Evolutionary conservation across 2,329 filamentous ascomycete genomes (phyloP), one percentile per base, ranked within the genome.

Genomic region (Emericellopsis cladophorae): DNA sequence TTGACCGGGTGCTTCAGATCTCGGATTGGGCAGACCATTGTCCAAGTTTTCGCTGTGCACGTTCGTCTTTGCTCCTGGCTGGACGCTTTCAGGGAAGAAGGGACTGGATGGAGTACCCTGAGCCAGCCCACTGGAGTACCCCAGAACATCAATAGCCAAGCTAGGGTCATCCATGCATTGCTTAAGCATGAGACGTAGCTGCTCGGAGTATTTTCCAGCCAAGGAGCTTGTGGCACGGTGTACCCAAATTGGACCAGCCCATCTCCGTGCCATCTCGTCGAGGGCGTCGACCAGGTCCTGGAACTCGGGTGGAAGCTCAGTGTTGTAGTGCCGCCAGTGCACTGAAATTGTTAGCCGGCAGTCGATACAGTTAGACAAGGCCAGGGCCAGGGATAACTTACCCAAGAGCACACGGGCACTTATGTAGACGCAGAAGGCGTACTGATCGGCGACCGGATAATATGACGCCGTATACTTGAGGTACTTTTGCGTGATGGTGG

Each of bases 351-450:
- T n/a, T 45, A 32, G 11, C 31, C 6, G 11, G 34, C 10, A 16
- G 46, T 14, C 22, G 29, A 15, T 7, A 10, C 7, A 7, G n/a
- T n/a, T n/a, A n/a, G n/a, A n/a, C n/a, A n/a, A n/a, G n/a, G n/a
- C n/a, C 2, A 0, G 9, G 2, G 8, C 26, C 1, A 0, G 9
- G 3, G 9, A 21, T 6, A 5, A 31, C 41, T 18, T 40, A 48
- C 48, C 43, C 12, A 70, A 51, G 0, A 71, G 50, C 4, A 66
- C 58, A 9, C 66, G 53, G 0, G 57, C 66, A n/a, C 60, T 64
- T 8, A 70, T 54, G 36, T 66, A 72, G 1, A 63, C 55, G 43
- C 66, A 70, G 29, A 70, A 66, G 0, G 63, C 55, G 46, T 67
- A 68, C 31, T 69, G 67, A 29, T 50, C 54, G 14, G 51, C 54